Evolutionary conservation across 2,329 filamentous ascomycete genomes (phyloP).

Genomic region (Aspergillus ruber): DNA sequence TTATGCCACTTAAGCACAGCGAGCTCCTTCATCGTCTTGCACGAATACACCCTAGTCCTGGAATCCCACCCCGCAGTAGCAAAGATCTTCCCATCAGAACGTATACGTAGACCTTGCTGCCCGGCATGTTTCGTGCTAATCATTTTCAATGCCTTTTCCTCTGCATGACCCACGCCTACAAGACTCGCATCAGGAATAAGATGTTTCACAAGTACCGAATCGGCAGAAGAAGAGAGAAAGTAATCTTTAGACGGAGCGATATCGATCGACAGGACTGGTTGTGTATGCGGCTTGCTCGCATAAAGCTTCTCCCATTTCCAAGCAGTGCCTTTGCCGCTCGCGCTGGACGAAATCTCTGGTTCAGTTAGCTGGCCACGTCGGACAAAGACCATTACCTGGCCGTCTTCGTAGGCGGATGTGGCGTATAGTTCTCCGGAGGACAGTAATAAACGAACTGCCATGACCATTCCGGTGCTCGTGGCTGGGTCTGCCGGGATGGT

Average conservation of each 20-base stretch:
- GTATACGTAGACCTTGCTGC: conserved; percentile 71
- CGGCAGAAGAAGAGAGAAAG: conserved; percentile 77
- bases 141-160: conserved; percentile 49
- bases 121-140: conserved; percentile 81
- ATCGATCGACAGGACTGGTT: conserved; percentile 73
- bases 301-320: conserved; percentile 55
- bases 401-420: conserved; percentile 78
- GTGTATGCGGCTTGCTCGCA: conserved; percentile 61
- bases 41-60: conserved; percentile 71
- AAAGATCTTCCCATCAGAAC: conserved; percentile 75
- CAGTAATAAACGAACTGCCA: conserved; percentile 65
- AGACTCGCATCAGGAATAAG: conserved; percentile 45
- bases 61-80: conserved; percentile 92
- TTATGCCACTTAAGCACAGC: conserved; percentile 94
- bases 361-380: conserved; percentile 37
- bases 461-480: conserved; percentile 65
- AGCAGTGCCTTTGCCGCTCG: conserved; percentile 12
- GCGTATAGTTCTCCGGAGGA: conserved; percentile 50
- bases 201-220: conserved; percentile 72
- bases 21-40: conserved; percentile 74
- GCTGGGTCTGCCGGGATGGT: conserved; percentile 45
- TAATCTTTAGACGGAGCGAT: conserved; percentile 45
- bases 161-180: conserved; percentile 8
- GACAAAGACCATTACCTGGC: conserved; percentile 61
- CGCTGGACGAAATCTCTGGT: conserved; percentile 22